Conservation (phyloP, 2,329 filamentous ascomycete genomes). For the Escovopsis sp. region DNA sequence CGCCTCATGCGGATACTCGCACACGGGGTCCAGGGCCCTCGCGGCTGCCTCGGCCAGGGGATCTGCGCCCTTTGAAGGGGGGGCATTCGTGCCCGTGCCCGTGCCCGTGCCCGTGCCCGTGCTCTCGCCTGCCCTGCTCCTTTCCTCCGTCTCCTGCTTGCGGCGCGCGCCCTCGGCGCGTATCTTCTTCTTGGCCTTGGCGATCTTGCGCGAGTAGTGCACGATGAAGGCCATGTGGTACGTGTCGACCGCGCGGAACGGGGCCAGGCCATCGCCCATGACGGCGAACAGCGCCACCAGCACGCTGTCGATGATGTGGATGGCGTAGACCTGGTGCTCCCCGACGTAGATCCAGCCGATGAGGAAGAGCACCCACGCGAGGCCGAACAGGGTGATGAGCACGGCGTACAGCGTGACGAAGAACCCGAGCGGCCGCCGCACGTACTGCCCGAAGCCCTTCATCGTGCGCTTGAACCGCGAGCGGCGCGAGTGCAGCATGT, state of each 20-base stretch:
- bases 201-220: constrained; percentile 37
- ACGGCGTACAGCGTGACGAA: constrained; percentile 72
- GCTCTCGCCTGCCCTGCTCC: background rate
- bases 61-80: too few relatives aligned
- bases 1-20: background rate
- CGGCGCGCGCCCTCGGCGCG: constrained; percentile 29
- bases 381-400: constrained; percentile 69
- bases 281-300: constrained; percentile 57
- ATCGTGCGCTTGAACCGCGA: constrained; percentile 66
- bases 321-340: constrained; percentile 51
- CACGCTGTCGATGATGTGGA: constrained; percentile 57
- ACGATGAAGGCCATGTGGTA: constrained; percentile 80
- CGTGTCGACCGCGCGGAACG: constrained; percentile 67
- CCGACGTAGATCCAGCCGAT: constrained; percentile 84
- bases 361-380: constrained; percentile 81
- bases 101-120: background rate
- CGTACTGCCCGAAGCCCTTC: constrained; percentile 70
- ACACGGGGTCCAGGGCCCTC: too few relatives aligned
- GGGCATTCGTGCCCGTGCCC: too few relatives aligned
- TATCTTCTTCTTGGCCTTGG: constrained; percentile 27
- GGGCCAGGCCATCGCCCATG: constrained; percentile 55
- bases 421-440: constrained; percentile 63
- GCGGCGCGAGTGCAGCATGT: constrained; percentile 72
- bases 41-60: too few relatives aligned
- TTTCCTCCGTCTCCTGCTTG: constrained; percentile 4